Evolutionary conservation across 2,329 filamentous ascomycete species (phyloP).

Genomic region (Microdochium nivale): DNA sequence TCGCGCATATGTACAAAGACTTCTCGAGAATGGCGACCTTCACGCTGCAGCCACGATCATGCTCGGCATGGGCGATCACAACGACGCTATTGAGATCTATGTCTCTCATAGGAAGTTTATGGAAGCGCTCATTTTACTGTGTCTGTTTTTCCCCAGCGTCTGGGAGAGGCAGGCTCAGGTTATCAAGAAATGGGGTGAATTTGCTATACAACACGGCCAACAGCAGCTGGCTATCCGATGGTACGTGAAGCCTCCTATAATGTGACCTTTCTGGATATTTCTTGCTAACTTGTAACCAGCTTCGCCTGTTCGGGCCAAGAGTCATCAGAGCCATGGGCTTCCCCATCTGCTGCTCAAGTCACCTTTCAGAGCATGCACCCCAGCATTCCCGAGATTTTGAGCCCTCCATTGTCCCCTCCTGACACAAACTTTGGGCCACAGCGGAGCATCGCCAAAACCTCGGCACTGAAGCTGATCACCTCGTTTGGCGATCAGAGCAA

Average conservation of each 20-base stretch:
- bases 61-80: constrained; percentile 82
- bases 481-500: constrained; percentile 61
- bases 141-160: constrained; percentile 71
- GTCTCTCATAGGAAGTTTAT: constrained; percentile 84
- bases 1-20: constrained; percentile 79
- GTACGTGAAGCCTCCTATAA: constrained; percentile 20
- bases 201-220: constrained; percentile 77
- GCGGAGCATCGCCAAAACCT: constrained; percentile 65
- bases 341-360: constrained; percentile 63
- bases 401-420: constrained; percentile 68
- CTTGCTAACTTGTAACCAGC: constrained; percentile 24
- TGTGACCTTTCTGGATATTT: background rate
- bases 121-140: constrained; percentile 86
- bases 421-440: constrained; percentile 50
- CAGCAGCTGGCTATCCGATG: constrained; percentile 86
- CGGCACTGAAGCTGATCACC: constrained; percentile 84
- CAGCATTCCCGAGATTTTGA: constrained; percentile 52
- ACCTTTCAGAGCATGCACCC: constrained; percentile 45
- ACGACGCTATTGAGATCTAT: constrained; percentile 94
- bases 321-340: constrained; percentile 79
- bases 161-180: constrained; percentile 89
- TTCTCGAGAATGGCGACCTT: constrained; percentile 82
- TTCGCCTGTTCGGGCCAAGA: constrained; percentile 88
- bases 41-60: constrained; percentile 90
- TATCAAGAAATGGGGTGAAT: constrained; percentile 90